A percentile compares a stretch with the other conserved stretches of the same genome.
Evolutionary conservation across 768 basidiomycete genomes (phyloP).

Genomic region (Tremella mesenterica): DNA sequence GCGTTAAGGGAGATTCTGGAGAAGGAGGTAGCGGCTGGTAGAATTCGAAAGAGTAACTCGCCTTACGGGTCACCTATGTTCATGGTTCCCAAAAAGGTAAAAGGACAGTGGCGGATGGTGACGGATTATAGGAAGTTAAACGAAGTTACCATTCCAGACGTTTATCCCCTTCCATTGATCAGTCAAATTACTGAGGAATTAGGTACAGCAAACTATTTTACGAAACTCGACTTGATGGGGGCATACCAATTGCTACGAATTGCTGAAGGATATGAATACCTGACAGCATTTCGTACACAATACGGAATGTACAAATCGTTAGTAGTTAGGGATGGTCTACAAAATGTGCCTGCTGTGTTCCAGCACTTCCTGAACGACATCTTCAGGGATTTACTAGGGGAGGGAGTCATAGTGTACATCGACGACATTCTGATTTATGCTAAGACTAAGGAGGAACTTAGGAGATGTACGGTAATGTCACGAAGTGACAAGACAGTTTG

Average conservation of each 20-base stretch:
- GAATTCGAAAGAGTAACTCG: neutral
- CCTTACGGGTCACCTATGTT: neutral
- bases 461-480: too few relatives aligned
- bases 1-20: neutral
- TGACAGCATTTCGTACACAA: constrained; percentile 42
- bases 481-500: too few relatives aligned
- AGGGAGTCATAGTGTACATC: constrained; percentile 20
- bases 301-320: constrained; percentile 16
- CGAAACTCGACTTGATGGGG: constrained; percentile 22
- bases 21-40: neutral
- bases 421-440: constrained; percentile 20
- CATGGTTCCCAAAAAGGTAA: neutral
- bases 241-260: constrained; percentile 31
- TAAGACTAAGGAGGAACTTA: too few relatives aligned
- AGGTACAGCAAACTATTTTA: constrained; percentile 14
- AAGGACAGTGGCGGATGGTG: constrained; percentile 1
- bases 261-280: constrained; percentile 34
- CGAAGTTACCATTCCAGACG: constrained; percentile 11
- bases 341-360: constrained; percentile 25
- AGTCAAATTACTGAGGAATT: constrained; percentile 11
- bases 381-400: constrained; percentile 11
- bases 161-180: constrained; percentile 21
- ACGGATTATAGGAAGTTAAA: constrained; percentile 7
- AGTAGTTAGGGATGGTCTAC: constrained; percentile 30
- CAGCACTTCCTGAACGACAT: constrained; percentile 27